Evolutionary conservation across 2,329 filamentous ascomycete species (phyloP), one percentile per base, ranked within the genome.

Genomic region (Colletotrichum kahawae): DNA sequence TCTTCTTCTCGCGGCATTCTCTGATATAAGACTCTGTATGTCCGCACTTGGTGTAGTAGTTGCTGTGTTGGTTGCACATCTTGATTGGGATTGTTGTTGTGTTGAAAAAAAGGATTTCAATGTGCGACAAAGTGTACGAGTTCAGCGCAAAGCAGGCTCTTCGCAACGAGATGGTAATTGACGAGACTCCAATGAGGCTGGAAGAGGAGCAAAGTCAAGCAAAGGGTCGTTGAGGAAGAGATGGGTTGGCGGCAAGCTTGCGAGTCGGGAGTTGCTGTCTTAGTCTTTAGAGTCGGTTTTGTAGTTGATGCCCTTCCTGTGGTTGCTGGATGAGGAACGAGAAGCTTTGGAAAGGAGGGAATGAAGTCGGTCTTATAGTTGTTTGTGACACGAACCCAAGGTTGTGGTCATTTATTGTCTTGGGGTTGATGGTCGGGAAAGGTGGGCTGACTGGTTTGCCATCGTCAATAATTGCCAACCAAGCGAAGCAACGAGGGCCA

Each of bases 361-460:
- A 64, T 43, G 63, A 43, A 24, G 67, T 63, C 70, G 21, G 70
- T 71, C 72, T 78, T 78, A 78, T 78, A 78, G 65, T 64, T 67
- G 67, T 71, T 43, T 60, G 77, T 78, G 59, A 71, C 67, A 69
- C 66, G 54, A 78, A 51, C 56, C 59, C 77, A 71, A 74, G 69
- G 64, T 48, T 67, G 36, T 75, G 13, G 43, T 51, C 43, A 71
- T 62, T 67, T 77, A 76, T 74, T 78, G 77, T 67, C 63, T 77
- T 77, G 74, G 56, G 67, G 71, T 65, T 31, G 71, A 64, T 43
- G 71, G 70, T 76, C 54, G 66, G 60, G 64, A 67, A 67, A 59
- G 57, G 75, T 76, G 77, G 70, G 75, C 72, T 70, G 72, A 70
- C 72, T 77, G 73, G 76, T 77, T 78, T 76, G 75, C 75, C 75